Evolutionary conservation across 805 yeast species (phyloP).

Genomic region (Barnettozyma wickerhamii): DNA sequence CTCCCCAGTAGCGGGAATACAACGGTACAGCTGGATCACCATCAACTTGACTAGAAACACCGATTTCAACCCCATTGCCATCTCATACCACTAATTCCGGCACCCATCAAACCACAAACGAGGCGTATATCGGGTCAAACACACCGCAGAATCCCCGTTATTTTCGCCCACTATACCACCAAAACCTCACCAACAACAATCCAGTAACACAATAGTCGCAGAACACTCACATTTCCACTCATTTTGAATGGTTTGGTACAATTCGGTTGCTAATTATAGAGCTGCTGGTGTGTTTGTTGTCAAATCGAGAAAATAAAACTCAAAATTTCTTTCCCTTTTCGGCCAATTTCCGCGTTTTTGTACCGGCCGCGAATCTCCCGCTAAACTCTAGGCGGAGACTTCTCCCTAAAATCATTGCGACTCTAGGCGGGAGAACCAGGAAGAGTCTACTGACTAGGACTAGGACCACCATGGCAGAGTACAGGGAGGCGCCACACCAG

Average conservation of each 20-base stretch:
- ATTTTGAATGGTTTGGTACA: neutral
- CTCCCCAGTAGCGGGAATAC: no score
- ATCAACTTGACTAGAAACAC: no score
- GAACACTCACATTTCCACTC: slow-evolving; percentile 9
- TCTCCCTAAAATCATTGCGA: no score
- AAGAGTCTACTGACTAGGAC: no score
- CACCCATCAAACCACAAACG: neutral
- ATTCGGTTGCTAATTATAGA: no score
- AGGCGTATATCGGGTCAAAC: neutral
- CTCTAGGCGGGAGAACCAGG: no score
- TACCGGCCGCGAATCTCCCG: neutral
- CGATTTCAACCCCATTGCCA: neutral
- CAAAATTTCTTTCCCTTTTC: neutral
- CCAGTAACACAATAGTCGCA: no score
- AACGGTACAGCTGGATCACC: no score
- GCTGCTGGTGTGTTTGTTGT: no score
- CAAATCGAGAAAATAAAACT: no score
- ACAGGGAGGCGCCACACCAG: slow-evolving; percentile 40
- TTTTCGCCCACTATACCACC: neutral
- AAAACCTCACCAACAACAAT: neutral
- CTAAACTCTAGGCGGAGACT: no score
- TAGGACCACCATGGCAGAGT: slow-evolving; percentile 6
- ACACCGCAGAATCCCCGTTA: neutral
- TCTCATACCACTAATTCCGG: neutral
- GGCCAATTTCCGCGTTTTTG: neutral